Conservation (phyloP, 1,284 basidiomycete species). For the Calocybe gambosa region DNA sequence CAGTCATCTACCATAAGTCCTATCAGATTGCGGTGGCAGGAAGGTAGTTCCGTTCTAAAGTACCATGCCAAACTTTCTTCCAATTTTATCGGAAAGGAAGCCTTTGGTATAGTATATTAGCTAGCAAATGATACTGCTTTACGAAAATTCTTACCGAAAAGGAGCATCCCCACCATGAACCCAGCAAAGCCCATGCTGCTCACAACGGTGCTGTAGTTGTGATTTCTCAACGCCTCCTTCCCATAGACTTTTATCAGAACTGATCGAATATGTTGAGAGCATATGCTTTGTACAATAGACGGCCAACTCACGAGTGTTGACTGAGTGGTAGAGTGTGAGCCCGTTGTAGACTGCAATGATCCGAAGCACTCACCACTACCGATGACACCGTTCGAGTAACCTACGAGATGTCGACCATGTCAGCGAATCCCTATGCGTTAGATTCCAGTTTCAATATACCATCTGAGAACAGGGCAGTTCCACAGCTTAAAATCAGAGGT, state of each 20-base stretch:
- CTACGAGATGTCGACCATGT: constrained; percentile 27
- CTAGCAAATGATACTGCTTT: not conserved
- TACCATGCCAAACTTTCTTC: constrained; percentile 87
- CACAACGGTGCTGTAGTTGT: constrained; percentile 57
- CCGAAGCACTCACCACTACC: constrained; percentile 51
- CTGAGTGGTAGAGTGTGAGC: constrained; percentile 28
- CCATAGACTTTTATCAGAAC: constrained; percentile 68
- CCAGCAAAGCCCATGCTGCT: constrained; percentile 75
- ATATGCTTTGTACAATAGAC: not conserved
- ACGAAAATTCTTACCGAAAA: constrained; percentile 42
- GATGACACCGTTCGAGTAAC: constrained; percentile 78
- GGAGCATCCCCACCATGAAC: constrained; percentile 75
- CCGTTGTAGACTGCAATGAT: not conserved
- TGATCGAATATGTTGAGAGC: too few species aligned
- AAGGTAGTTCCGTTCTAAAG: not conserved
- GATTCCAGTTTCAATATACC: constrained; percentile 35
- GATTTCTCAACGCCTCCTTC: constrained; percentile 34
- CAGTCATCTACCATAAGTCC: constrained; percentile 51
- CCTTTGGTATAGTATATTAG: constrained; percentile 23
- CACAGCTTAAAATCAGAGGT: constrained; percentile 43
- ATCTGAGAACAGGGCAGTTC: constrained; percentile 83
- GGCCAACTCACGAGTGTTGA: constrained; percentile 53
- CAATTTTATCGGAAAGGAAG: constrained; percentile 80
- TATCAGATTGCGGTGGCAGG: not conserved
- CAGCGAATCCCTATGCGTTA: not conserved